Conservation (phyloP, 2,329 filamentous ascomycete genomes). For the Aspergillus sp. region DNA sequence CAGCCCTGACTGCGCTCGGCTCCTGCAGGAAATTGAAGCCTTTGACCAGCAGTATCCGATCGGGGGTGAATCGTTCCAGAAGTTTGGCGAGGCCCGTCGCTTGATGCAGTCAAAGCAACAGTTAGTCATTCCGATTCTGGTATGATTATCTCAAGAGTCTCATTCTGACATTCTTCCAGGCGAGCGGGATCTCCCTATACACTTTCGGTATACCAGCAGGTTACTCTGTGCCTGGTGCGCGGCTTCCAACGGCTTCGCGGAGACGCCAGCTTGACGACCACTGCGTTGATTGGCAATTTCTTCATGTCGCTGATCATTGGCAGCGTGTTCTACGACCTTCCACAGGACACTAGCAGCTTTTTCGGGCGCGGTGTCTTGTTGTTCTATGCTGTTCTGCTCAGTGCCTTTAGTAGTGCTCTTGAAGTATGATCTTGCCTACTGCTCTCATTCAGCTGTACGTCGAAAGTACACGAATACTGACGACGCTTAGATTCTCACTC, state of each 20-base stretch:
- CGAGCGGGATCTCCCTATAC: slow-evolving; percentile 78
- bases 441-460: no score
- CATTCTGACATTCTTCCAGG: slow-evolving; percentile 17
- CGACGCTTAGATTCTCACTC: slow-evolving; percentile 65
- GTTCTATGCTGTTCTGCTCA: slow-evolving; percentile 85
- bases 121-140: neutral
- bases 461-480: slow-evolving; percentile 12
- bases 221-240: slow-evolving; percentile 76
- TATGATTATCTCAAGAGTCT: no score
- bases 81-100: slow-evolving; percentile 42
- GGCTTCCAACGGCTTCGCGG: slow-evolving; percentile 74
- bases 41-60: slow-evolving; percentile 45
- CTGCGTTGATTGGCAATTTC: slow-evolving; percentile 66
- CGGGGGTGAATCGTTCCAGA: slow-evolving; percentile 40
- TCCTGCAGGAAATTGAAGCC: slow-evolving; percentile 46
- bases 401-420: slow-evolving; percentile 76
- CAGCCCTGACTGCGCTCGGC: slow-evolving; percentile 47
- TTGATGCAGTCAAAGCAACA: slow-evolving; percentile 46
- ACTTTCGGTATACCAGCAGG: slow-evolving; percentile 72
- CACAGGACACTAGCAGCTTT: slow-evolving; percentile 65
- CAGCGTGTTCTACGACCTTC: slow-evolving; percentile 78
- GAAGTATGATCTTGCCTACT: slow-evolving; percentile 61
- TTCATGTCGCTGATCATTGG: slow-evolving; percentile 75
- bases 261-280: slow-evolving; percentile 74
- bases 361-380: slow-evolving; percentile 75